Base-by-base conservation (phyloP, 768 basidiomycete genomes). In the Phylloporus arenicola region DNA sequence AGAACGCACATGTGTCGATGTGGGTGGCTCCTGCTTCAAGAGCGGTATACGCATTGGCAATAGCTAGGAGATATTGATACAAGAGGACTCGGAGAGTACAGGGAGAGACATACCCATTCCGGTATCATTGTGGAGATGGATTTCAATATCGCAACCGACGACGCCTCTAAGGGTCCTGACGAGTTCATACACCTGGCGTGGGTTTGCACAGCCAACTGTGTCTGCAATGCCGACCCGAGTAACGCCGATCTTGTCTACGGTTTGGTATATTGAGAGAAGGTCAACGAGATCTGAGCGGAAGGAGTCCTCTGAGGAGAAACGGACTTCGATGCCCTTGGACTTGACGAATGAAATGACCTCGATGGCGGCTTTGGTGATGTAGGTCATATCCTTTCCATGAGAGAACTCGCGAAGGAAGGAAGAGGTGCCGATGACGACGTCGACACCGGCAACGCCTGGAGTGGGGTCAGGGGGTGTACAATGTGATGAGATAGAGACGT, bases 241-340 rank as follows among this genome's bases (percentile, higher is more conserved):
- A 40, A 99, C 94, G 48, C 95, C 95, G 63, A 99, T 92, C 78
- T 97, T 97, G 76, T 99, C 96, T 43, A 99, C 96, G 43, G 95
- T 94, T 70, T 95, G 92, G 78, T 99, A 98, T 74, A 99, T 97
- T 19, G 92, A 94, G 38, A 99, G 79, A 40, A 99, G 81, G 74
- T 99, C 96, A 71, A 98, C 96, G 52, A 99, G 85, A 74, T 99
- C 95, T 59, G 94, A 97, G 58, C 96, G 91, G 91, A 99, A 99
- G 17, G 93, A 96, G 69, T 99, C 96, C 70, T 99, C 96, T 25
- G 95, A 94, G 5, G 96, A 98, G 81, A 99, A 99, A 52, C 96
- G 92, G 67, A 99, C 92, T 75, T 99, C 96, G 64, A 99, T 95
- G 53, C 86, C 87, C 87, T 97, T 99, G 76, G 89, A 93, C 80